Conservation (phyloP, 345 rosid species). For the Leavenworthia alabamica region DNA sequence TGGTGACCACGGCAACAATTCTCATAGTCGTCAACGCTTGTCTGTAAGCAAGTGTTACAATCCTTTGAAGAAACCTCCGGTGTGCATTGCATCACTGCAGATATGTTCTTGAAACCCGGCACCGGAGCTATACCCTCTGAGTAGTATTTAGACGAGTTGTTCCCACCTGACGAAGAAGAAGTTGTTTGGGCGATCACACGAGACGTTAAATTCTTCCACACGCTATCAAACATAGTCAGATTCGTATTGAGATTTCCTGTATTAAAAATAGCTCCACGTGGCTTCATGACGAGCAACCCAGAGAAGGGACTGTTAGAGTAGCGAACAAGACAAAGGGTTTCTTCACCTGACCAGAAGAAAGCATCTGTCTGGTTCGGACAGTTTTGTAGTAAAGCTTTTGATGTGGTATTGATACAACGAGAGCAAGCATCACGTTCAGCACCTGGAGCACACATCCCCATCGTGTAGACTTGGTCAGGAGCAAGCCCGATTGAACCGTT, state of each 20-base stretch:
- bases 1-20: not conserved
- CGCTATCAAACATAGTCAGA: not conserved
- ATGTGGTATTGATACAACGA: constrained; percentile 20
- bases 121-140: not conserved
- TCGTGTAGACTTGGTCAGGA: too few species aligned
- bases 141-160: not conserved
- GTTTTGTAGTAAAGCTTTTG: not conserved
- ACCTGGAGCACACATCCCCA: not conserved
- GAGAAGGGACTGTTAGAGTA: constrained; percentile 27
- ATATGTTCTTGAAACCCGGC: not conserved
- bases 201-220: not conserved
- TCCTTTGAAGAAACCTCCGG: constrained; percentile 10
- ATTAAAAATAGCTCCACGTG: not conserved
- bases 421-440: constrained; percentile 13
- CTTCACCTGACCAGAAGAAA: constrained; percentile 24
- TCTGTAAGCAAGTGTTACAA: constrained; percentile 3
- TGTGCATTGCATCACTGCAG: constrained; percentile 21
- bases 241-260: not conserved
- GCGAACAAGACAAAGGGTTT: not conserved
- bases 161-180: not conserved
- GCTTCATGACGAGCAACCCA: not conserved
- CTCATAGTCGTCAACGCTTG: not conserved
- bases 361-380: constrained; percentile 35
- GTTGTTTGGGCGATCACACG: not conserved
- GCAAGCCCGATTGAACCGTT: too few species aligned